phyloP scores from a whole-genome alignment of 306 rosid genomes.

The Gastrolobium bilobum region DNA sequence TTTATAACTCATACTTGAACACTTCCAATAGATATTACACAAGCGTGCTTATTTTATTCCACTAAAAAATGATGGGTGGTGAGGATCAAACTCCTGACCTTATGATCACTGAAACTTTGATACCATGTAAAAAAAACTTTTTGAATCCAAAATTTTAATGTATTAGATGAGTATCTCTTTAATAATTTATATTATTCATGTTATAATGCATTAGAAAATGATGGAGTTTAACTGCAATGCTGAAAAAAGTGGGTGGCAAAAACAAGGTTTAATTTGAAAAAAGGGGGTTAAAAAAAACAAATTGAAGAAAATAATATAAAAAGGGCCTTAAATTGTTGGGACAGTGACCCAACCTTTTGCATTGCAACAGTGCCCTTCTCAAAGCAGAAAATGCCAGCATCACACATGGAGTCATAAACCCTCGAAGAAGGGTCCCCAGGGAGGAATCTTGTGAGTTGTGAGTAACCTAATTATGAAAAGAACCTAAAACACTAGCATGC shows the following conservation, averaged over 20 bases:
- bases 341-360: conserved; percentile 50
- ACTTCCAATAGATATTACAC: too few relatives aligned
- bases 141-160: too few relatives aligned
- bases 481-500: conserved; percentile 56
- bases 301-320: not conserved
- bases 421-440: conserved; percentile 60
- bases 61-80: too few relatives aligned
- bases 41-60: too few relatives aligned
- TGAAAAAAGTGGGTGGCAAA: conserved; percentile 39
- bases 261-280: not conserved
- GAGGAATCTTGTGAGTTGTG: conserved; percentile 66
- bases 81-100: too few relatives aligned
- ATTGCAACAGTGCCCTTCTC: conserved; percentile 44
- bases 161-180: too few relatives aligned
- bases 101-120: too few relatives aligned
- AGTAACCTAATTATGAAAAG: conserved; percentile 51
- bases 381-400: conserved; percentile 65
- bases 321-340: conserved; percentile 53
- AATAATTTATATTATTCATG: too few relatives aligned
- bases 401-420: conserved; percentile 78
- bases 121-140: too few relatives aligned
- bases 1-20: too few relatives aligned
- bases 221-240: not conserved
- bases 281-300: not conserved
- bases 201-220: not conserved